Conservation (phyloP, 2,329 filamentous ascomycete genomes). For the Aspergillus puulaauensis region DNA sequence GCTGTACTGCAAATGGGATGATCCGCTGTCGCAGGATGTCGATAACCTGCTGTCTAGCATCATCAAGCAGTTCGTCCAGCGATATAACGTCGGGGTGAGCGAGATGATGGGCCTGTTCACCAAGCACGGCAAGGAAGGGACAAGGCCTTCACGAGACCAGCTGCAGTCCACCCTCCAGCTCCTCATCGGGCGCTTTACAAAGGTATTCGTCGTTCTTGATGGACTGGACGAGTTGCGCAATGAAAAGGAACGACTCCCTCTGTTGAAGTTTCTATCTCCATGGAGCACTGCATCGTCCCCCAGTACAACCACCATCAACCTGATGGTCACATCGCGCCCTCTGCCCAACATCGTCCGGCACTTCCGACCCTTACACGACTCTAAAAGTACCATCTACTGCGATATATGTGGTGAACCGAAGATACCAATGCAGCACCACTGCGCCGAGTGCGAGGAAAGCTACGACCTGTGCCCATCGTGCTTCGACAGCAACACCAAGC, state of each 20-base stretch:
- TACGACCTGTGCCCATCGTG: conserved; percentile 5
- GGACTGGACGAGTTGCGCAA: conserved; percentile 7
- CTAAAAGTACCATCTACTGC: not conserved
- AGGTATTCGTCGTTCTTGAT: conserved; percentile 9
- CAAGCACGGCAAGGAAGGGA: not conserved
- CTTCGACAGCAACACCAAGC: not conserved
- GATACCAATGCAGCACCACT: not conserved
- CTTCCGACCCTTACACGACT: not conserved
- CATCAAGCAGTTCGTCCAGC: conserved; percentile 11
- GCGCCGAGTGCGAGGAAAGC: not conserved
- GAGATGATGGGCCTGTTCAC: not conserved
- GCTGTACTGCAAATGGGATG: conserved; percentile 21
- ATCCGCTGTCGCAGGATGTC: conserved; percentile 7
- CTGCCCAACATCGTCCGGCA: conserved; percentile 4
- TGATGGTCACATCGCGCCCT: conserved; percentile 10
- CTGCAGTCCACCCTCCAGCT: not conserved
- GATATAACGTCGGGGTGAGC: not conserved
- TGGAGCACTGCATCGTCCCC: not conserved
- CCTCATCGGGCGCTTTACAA: not conserved
- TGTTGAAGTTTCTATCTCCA: not conserved
- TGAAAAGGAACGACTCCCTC: not conserved
- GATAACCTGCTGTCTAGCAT: conserved; percentile 4
- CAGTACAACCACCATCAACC: not conserved
- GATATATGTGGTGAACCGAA: not conserved
- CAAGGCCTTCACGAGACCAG: not conserved